Evolutionary conservation across 2,329 filamentous ascomycete genomes (phyloP), one percentile per base, ranked within the genome.

Genomic region (Cadophora luteo-olivacea): DNA sequence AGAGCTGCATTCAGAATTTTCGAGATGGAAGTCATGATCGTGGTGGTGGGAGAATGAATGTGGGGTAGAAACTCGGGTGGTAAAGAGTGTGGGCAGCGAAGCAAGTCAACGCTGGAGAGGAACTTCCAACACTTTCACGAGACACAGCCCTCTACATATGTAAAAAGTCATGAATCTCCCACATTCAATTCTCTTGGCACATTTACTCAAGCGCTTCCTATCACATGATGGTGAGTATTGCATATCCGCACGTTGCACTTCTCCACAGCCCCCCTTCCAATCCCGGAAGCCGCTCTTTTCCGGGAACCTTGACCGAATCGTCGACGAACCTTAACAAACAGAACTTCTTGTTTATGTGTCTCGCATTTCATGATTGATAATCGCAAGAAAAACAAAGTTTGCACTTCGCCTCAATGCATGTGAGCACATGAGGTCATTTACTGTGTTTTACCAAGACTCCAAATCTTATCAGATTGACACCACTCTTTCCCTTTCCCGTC

Each of bases 11-110:
- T 29, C 16, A 55, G 52, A 25, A 55, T 25, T n/a, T 54, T 63
- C 2, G 29, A 11, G 14, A 33, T 22, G 61, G 60, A 61, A 19
- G 33, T n/a, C 61, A 63, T 49, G 16, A 8, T 51, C 45, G 14
- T 52, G 45, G 33, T 36, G 48, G 45, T 49, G 45, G 25, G 36
- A n/a, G 41, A 61, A 41, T 6, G 57, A 61, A 22, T 61, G 57
- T 41, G 22, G 32, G 51, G 5, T 29, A 5, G 52, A 12, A 14
- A 19, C 24, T 54, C 6, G 22, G 11, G 22, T 19, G 14, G 51
- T 32, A 55, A 55, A 55, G 52, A 55, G 8, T 29, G 52, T 33
- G 52, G 12, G 52, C 16, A 33, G 25, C 25, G 16, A 55, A 33
- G 29, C 52, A 55, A 33, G 22, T 49, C 29, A 55, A 33, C 29